Evolutionary conservation across 1,284 basidiomycete species (phyloP).

Genomic region (Irpex rosettiformis): DNA sequence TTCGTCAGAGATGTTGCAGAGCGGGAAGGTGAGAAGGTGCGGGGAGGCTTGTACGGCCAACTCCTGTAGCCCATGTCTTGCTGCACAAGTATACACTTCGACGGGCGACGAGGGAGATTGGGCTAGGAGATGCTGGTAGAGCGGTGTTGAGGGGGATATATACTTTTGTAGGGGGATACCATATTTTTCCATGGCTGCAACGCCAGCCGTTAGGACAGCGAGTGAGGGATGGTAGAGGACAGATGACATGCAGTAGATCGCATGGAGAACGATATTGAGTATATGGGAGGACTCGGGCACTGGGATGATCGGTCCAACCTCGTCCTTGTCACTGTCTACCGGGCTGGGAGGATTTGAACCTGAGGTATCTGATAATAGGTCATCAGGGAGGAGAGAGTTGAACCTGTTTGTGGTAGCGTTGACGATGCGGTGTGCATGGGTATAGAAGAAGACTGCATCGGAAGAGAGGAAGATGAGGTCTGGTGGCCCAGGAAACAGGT

Average conservation of each 20-base stretch:
- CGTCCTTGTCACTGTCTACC: constrained; percentile 16
- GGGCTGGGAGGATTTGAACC: constrained; percentile 9
- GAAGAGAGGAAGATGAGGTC: constrained; percentile 65
- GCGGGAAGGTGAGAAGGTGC: constrained; percentile 32
- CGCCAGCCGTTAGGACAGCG: constrained; percentile 29
- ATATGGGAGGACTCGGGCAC: constrained; percentile 30
- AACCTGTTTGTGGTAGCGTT: constrained; percentile 36
- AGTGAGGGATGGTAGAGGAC: constrained; percentile 33
- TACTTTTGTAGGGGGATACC: constrained; percentile 26
- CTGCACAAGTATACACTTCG: constrained; percentile 34
- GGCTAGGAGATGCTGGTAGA: constrained; percentile 31
- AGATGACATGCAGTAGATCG: constrained; percentile 32
- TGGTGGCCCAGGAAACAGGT: constrained; percentile 47
- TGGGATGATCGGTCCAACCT: constrained; percentile 29
- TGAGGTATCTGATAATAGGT: background rate
- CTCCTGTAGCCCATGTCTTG: constrained; percentile 29
- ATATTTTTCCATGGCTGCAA: constrained; percentile 30
- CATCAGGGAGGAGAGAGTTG: constrained; percentile 26
- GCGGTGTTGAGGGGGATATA: constrained; percentile 24
- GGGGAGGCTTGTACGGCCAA: constrained; percentile 35
- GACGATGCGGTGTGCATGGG: constrained; percentile 34
- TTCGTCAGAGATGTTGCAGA: constrained; percentile 32
- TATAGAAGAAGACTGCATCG: constrained; percentile 68
- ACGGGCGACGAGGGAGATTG: constrained; percentile 34
- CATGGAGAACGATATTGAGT: constrained; percentile 36